phyloP scores from a whole-genome alignment of 805 yeast genomes.

The Suhomyces canberraensis region DNA sequence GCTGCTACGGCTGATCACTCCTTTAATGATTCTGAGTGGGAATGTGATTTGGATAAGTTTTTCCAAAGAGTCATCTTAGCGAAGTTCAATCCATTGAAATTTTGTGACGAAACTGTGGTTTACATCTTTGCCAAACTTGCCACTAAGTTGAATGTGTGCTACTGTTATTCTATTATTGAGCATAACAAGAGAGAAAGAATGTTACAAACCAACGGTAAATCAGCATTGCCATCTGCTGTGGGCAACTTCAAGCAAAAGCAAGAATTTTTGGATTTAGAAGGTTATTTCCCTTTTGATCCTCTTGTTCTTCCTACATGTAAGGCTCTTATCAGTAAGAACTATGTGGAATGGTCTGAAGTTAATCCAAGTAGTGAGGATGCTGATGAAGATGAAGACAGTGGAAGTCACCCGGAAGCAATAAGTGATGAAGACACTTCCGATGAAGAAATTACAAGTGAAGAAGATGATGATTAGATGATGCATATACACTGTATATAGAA shows the following conservation, averaged over 20 bases:
- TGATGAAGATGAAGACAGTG: constrained; percentile 44
- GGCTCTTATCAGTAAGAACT: constrained; percentile 47
- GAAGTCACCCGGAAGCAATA: constrained; percentile 23
- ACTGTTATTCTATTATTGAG: constrained; percentile 90
- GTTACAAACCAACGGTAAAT: constrained; percentile 40
- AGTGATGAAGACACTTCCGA: constrained; percentile 18
- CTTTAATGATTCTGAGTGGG: constrained; percentile 54
- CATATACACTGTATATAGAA: not conserved
- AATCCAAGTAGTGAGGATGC: constrained; percentile 57
- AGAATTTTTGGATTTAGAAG: constrained; percentile 84
- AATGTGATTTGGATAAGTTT: constrained; percentile 75
- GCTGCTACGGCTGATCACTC: constrained; percentile 13
- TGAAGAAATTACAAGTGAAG: constrained; percentile 22
- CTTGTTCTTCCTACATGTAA: constrained; percentile 65
- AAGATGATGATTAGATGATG: constrained; percentile 10
- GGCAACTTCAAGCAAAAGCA: constrained; percentile 58
- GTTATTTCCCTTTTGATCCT: constrained; percentile 97
- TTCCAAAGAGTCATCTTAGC: constrained; percentile 83
- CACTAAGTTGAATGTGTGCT: constrained; percentile 83
- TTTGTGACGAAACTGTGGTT: constrained; percentile 91
- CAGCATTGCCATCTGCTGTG: constrained; percentile 27
- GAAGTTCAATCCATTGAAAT: constrained; percentile 89
- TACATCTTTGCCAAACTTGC: constrained; percentile 90
- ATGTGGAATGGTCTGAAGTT: constrained; percentile 70
- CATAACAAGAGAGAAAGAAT: constrained; percentile 75